phyloP scores from a whole-genome alignment of 2,329 filamentous ascomycete genomes.

The Alternaria arbusti region DNA sequence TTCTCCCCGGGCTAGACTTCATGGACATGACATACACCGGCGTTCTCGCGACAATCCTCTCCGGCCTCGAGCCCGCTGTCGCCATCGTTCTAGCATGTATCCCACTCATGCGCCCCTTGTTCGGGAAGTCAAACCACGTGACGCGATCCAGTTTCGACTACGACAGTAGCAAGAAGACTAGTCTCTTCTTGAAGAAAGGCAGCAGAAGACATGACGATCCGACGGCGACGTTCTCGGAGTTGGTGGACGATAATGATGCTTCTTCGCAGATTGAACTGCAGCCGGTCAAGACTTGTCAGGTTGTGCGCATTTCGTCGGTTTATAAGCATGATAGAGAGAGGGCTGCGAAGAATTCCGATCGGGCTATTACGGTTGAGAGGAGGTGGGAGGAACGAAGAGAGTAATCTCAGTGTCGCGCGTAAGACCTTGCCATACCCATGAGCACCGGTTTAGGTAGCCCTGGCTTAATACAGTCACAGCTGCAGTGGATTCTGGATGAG shows the following conservation, averaged over 20 bases:
- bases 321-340: neutral
- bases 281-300: neutral
- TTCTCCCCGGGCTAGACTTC: conserved; percentile 18
- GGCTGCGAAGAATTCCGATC: too few species aligned
- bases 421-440: too few species aligned
- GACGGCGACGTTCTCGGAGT: neutral
- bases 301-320: neutral
- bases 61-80: conserved; percentile 26
- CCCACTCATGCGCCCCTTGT: conserved; percentile 24
- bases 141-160: neutral
- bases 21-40: conserved; percentile 25
- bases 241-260: neutral
- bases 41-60: conserved; percentile 27
- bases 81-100: conserved; percentile 30
- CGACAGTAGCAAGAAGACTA: neutral
- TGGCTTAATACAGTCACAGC: too few species aligned
- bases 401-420: neutral
- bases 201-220: neutral
- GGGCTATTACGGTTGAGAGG: neutral
- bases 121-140: neutral
- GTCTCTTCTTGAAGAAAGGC: conserved; percentile 7
- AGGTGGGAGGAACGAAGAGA: neutral
- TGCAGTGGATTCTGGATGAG: too few species aligned
- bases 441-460: too few species aligned
- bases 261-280: conserved; percentile 7